A percentile compares a stretch with the other conserved stretches of the same genome.
phyloP scores from a whole-genome alignment of 1,139 yeast species.

The Saccharomyces hybrid region DNA sequence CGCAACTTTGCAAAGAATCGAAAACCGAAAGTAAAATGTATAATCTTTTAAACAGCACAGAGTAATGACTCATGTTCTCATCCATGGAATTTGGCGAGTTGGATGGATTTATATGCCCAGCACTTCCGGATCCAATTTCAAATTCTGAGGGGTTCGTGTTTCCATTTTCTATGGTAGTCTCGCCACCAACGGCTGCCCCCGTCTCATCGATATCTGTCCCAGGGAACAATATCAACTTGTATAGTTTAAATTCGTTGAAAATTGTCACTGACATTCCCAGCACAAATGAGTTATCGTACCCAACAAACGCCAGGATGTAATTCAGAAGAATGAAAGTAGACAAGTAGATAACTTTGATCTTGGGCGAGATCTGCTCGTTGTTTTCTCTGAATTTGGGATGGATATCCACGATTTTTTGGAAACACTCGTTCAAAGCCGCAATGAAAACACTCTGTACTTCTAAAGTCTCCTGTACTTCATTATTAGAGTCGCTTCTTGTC shows the following conservation, averaged over 20 bases:
- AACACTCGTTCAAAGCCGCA: slow-evolving; percentile 31
- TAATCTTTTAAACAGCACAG: slow-evolving; percentile 42
- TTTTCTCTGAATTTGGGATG: slow-evolving; percentile 38
- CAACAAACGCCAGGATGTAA: slow-evolving; percentile 49
- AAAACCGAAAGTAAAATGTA: slow-evolving; percentile 43
- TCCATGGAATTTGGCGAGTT: slow-evolving; percentile 14
- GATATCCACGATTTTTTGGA: slow-evolving; percentile 38
- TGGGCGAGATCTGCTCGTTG: slow-evolving; percentile 31
- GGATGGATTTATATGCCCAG: not conserved
- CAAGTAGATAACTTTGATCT: slow-evolving; percentile 36
- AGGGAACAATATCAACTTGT: slow-evolving; percentile 31
- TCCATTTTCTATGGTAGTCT: not conserved
- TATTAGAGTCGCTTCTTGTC: slow-evolving; percentile 5
- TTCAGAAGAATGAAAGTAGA: slow-evolving; percentile 46
- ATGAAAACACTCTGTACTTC: slow-evolving; percentile 23
- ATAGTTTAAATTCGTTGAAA: slow-evolving; percentile 51
- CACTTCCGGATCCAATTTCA: not conserved
- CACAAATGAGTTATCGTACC: slow-evolving; percentile 50
- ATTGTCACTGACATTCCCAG: slow-evolving; percentile 46
- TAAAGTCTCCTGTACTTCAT: slow-evolving; percentile 8
- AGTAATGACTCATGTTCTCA: slow-evolving; percentile 32
- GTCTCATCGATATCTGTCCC: slow-evolving; percentile 29
- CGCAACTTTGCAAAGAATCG: slow-evolving; percentile 48
- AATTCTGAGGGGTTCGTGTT: slow-evolving; percentile 11
- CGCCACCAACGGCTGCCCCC: slow-evolving; percentile 4